Evolutionary conservation across 441 rosid genomes (phyloP).

Genomic region (Populus hybrid): DNA sequence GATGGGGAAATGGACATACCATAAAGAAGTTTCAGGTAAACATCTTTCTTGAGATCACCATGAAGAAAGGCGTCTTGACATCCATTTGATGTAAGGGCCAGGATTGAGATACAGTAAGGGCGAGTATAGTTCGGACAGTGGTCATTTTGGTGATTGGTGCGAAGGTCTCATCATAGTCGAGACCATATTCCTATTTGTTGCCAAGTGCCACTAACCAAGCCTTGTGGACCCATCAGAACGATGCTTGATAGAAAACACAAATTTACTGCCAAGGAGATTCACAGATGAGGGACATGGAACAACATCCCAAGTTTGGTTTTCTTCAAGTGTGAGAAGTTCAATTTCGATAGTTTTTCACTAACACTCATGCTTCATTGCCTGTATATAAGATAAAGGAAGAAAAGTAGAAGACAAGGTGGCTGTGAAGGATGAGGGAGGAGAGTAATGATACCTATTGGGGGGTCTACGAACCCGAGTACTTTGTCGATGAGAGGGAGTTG

Average conservation of each 20-base stretch:
- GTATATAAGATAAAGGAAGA: background rate
- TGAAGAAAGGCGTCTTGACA: background rate
- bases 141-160: background rate
- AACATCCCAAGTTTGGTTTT: background rate
- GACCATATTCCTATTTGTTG: background rate
- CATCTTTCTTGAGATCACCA: background rate
- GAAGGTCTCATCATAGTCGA: too few relatives aligned
- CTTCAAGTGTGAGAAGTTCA: background rate
- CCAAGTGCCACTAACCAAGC: background rate
- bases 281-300: too few relatives aligned
- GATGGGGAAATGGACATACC: too few relatives aligned
- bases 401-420: background rate
- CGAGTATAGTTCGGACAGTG: background rate
- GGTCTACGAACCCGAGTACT: background rate
- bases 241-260: background rate
- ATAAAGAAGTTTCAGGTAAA: too few relatives aligned
- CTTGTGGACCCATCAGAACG: background rate
- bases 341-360: background rate
- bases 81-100: background rate
- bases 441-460: too few relatives aligned
- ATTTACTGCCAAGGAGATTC: too few relatives aligned
- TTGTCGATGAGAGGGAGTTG: background rate
- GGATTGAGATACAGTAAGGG: background rate
- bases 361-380: too few relatives aligned
- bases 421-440: background rate